phyloP scores from a whole-genome alignment of 148 eudicot genomes.

The Tetragonia tetragonoides region DNA sequence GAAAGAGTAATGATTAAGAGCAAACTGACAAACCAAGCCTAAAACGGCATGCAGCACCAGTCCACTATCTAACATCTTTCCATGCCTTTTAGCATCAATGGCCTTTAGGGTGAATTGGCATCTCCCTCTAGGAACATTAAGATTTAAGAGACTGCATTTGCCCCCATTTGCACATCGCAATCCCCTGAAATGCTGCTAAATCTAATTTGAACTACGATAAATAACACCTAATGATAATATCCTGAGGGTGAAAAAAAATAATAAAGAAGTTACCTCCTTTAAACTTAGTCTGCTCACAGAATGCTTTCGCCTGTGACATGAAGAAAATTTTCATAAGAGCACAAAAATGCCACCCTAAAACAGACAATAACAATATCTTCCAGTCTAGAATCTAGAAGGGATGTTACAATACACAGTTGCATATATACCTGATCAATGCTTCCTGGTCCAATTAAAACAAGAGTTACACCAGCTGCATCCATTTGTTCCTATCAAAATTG shows the following conservation, averaged over 20 bases:
- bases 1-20: not conserved
- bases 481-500: slow-evolving; percentile 54
- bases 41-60: not conserved
- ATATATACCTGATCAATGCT: slow-evolving; percentile 89
- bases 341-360: not conserved
- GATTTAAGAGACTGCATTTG: not conserved
- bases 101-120: not conserved
- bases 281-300: slow-evolving; percentile 76
- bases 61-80: not conserved
- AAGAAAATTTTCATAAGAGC: slow-evolving; percentile 3
- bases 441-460: slow-evolving; percentile 93
- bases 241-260: not conserved
- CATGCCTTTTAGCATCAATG: not conserved
- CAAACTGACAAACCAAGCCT: not conserved
- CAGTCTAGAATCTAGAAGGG: not conserved
- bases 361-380: not conserved
- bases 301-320: slow-evolving; percentile 63
- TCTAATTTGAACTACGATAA: not conserved
- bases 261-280: slow-evolving; percentile 62
- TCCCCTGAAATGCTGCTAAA: not conserved
- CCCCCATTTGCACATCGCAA: not conserved
- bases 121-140: not conserved
- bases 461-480: slow-evolving; percentile 88
- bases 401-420: not conserved
- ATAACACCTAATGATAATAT: not conserved